Percentiles rank a stretch among this genome's conserved stretches.
Conservation (phyloP, 1,284 basidiomycete species). For the Puccinia coronata region DNA sequence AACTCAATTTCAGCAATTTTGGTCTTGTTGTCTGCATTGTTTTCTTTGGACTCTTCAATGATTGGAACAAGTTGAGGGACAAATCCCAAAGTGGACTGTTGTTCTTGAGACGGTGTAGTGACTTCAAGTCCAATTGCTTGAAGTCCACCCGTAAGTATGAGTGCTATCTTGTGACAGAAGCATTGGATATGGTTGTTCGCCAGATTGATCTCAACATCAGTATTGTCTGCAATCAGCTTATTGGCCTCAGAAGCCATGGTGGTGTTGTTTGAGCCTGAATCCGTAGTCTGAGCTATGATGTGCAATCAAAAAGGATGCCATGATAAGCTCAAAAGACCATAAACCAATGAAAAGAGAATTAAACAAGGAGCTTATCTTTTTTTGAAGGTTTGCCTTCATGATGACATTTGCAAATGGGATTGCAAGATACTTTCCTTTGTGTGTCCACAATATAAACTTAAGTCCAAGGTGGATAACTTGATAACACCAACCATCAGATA, state of each 20-base stretch:
- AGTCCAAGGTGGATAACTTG: not conserved
- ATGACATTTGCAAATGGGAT: not conserved
- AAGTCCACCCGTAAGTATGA: constrained; percentile 2
- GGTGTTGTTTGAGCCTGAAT: constrained; percentile 9
- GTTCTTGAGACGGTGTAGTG: too few relatives aligned
- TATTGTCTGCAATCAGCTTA: not conserved
- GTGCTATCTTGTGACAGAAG: constrained; percentile 13
- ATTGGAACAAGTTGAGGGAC: not conserved
- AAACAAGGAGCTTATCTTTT: not conserved
- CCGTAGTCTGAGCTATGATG: constrained; percentile 10
- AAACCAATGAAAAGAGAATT: not conserved
- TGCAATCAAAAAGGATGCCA: not conserved
- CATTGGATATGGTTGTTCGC: constrained; percentile 1
- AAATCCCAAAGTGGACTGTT: too few relatives aligned
- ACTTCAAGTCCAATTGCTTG: too few relatives aligned
- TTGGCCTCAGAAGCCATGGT: constrained; percentile 1
- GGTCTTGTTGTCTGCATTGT: too few relatives aligned
- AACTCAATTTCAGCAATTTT: too few relatives aligned
- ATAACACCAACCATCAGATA: not conserved
- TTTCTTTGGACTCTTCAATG: not conserved
- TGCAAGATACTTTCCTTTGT: too few relatives aligned
- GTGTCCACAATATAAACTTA: constrained; percentile 2
- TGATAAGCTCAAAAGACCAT: too few relatives aligned
- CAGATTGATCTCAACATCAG: not conserved
- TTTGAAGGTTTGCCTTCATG: not conserved